Base-by-base conservation (phyloP, 2,329 filamentous ascomycete species). In the Paramyrothecium sp. region DNA sequence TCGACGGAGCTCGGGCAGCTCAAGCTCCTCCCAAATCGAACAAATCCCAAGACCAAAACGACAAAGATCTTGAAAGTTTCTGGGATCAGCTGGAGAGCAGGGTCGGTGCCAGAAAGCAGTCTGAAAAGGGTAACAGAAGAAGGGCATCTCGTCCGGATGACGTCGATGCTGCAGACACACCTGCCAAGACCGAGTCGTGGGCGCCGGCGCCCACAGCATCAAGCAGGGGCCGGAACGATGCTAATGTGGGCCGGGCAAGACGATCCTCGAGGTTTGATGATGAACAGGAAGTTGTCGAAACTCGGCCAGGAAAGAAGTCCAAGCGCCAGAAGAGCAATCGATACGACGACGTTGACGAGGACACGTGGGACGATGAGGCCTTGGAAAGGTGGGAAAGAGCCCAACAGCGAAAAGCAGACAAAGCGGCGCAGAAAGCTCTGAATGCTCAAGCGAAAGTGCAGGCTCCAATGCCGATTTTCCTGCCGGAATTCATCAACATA, bases 401-500 rank as follows among this genome's bases (percentile, higher is more conserved):
- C 26, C 74, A 75, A 26, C 73, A 69, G 34, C 74, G 70, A 46
- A 79, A 78, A 59, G 75, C 72, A 7, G 75, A 79, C 58, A 78
- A 75, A 59, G 71, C 73, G 54, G 75, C 11, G 30, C 51, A 20
- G 11, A 17, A 22, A n/a, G 13, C 19, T 16, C 5, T 38, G 19
- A 5, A 17, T 16, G 51, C 51, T 22, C 16, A 13, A 12, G n/a
- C 10, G 30, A 69, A 73, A 65, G 53, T 84, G 63, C 69, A 71
- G 34, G 84, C 83, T 2, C 82, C 81, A 2, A 34, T 41, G 30
- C 75, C 75, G 1, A 90, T 99, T 50, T 84, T 89, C 54, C 78
- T 99, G 21, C 96, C 96, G 0, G 91, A 97, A 68, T 96, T 92
- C 65, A 96, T 99, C 73, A 95, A 86, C 66, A 88, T 97, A n/a